Evolutionary conservation across 345 rosid genomes (phyloP), one percentile per base, ranked within the genome.

Genomic region (Dipteronia dyeriana): DNA sequence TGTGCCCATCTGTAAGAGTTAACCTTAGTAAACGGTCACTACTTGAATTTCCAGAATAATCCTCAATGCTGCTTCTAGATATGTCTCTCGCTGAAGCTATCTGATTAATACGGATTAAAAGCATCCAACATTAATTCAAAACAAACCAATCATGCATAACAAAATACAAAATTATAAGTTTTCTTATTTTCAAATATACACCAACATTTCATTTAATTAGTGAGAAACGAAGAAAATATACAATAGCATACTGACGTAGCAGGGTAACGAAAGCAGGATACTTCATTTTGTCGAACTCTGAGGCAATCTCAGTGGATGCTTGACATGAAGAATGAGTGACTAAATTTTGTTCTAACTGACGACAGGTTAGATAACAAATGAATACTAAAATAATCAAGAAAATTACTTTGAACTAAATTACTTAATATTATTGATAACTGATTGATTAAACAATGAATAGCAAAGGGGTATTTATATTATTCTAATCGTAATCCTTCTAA

Each of bases 81-180:
- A 92, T 83, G 81, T 95, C 99, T 76, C 92, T 85, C 70, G 78
- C 94, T 12, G 91, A 88, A 75, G 84, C 83, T 83, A 93, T 83
- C 98, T 94, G 41, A 72, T 62, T 7, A 20, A 66, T 2, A 20
- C 4, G 5, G 23, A 31, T 9, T 6, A 57, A 66, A 7, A 66
- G 6, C 26, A 62, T 23, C 23, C 45, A 26, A 39, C 4, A 2
- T 14, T 29, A n/a, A 45, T 43, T 7, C 38, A 78, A 60, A 49
- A 54, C 14, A 16, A 10, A 41, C n/a, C 70, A 23, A 20, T 66
- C 38, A 20, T 38, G 5, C 7, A 20, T 26, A 57, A 38, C 7
- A 1, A 39, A 57, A 39, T 38, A 39, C 7, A 38, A 72, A 38
- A 19, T 7, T 70, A 49, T 45, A 47, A 49, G 23, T 16, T 26